A percentile compares a stretch with the other conserved stretches of the same genome.
Conservation (phyloP, 352 stramenopile genomes). For the Aphanomyces invadans region DNA sequence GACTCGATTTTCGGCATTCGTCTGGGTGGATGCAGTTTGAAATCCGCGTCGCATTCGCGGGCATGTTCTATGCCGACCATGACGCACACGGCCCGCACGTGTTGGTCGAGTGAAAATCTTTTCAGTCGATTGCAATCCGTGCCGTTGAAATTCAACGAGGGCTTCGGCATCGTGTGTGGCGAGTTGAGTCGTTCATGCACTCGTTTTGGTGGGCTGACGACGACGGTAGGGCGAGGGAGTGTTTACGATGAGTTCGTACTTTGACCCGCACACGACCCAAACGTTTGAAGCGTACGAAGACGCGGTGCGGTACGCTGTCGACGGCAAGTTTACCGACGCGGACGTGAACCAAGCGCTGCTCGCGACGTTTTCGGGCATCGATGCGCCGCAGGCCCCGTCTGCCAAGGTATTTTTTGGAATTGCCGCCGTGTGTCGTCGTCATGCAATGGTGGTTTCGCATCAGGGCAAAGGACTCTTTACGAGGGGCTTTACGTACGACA, state of each 20-base stretch:
- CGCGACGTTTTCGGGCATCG: conserved; percentile 64
- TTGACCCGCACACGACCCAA: conserved; percentile 74
- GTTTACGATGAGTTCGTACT: conserved; percentile 78
- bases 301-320: conserved; percentile 41
- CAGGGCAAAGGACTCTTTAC: conserved; percentile 62
- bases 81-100: too few species aligned
- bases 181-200: background rate
- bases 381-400: conserved; percentile 67
- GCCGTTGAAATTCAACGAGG: too few species aligned
- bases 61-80: too few species aligned
- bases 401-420: too few species aligned
- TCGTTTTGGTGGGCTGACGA: too few species aligned
- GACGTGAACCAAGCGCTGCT: conserved; percentile 76
- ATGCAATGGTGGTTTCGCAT: background rate
- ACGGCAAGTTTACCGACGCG: conserved; percentile 52
- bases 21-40: too few species aligned
- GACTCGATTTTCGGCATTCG: too few species aligned
- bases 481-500: conserved; percentile 76
- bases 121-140: too few species aligned
- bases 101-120: too few species aligned
- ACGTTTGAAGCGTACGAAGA: conserved; percentile 66
- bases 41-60: too few species aligned
- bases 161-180: too few species aligned
- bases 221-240: conserved; percentile 59
- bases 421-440: background rate